Evolutionary conservation across 148 eudicot species (phyloP).

Genomic region (Bassia scoparia): DNA sequence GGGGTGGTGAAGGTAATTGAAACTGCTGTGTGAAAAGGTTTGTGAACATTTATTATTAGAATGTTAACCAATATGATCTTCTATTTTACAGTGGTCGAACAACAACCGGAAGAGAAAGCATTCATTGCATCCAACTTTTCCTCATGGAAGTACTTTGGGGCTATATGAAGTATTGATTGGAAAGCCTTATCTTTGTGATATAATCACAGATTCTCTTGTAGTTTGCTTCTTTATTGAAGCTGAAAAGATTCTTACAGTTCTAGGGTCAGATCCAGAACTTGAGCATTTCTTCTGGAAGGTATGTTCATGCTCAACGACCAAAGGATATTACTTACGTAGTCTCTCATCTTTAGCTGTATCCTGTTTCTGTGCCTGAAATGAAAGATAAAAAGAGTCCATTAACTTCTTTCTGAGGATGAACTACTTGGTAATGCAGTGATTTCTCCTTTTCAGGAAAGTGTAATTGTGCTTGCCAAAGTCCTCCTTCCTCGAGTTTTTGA

Average conservation of each 20-base stretch:
- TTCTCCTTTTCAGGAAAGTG: slow-evolving; percentile 66
- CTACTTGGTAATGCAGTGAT: not conserved
- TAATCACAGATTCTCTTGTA: slow-evolving; percentile 76
- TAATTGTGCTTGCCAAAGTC: slow-evolving; percentile 62
- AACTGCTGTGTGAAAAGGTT: not conserved
- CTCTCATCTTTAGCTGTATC: not conserved
- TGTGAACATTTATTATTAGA: not conserved
- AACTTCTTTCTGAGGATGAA: not conserved
- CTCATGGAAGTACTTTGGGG: slow-evolving; percentile 90
- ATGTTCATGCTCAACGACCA: slow-evolving; percentile 10
- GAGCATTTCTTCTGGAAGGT: slow-evolving; percentile 96
- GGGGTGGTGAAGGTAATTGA: slow-evolving; percentile 82
- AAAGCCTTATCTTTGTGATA: slow-evolving; percentile 77
- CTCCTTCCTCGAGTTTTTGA: slow-evolving; percentile 80
- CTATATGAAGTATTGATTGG: slow-evolving; percentile 80
- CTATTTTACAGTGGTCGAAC: slow-evolving; percentile 70
- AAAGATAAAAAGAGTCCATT: not conserved
- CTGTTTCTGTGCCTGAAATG: not conserved
- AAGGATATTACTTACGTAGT: too few species aligned
- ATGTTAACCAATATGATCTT: slow-evolving; percentile 4
- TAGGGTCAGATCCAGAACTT: slow-evolving; percentile 59
- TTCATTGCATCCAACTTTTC: slow-evolving; percentile 73
- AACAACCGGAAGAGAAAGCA: slow-evolving; percentile 47
- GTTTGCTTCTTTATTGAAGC: slow-evolving; percentile 76
- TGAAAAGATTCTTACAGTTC: slow-evolving; percentile 53